phyloP scores from a whole-genome alignment of 2,329 filamentous ascomycete genomes.

The Neofusicoccum kwambonambiense region DNA sequence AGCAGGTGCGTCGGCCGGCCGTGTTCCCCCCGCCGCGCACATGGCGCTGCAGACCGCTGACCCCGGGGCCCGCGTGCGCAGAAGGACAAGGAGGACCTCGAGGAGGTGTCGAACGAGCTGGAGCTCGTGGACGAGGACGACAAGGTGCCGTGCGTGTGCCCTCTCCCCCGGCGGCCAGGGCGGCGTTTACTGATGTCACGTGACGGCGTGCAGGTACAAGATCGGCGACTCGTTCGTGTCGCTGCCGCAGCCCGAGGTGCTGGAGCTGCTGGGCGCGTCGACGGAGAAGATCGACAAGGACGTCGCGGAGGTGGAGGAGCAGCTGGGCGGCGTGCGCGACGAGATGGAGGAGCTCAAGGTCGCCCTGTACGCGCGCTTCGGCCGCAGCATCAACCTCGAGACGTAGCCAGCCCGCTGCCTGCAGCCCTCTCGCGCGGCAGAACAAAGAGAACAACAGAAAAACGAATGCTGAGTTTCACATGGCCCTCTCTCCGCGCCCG shows the following conservation, averaged over 20 bases:
- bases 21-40: not conserved
- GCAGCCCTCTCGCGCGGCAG: not conserved
- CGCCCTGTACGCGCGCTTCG: conserved; percentile 89
- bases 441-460: not conserved
- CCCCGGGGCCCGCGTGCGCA: conserved; percentile 37
- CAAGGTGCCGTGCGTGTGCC: conserved; percentile 71
- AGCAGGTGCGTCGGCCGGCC: conserved; percentile 59
- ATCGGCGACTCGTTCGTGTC: conserved; percentile 95
- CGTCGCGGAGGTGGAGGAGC: conserved; percentile 73
- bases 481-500: not conserved
- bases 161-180: no score
- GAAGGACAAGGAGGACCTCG: conserved; percentile 98
- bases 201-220: conserved; percentile 68
- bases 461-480: not conserved
- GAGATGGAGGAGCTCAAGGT: conserved; percentile 92
- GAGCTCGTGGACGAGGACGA: conserved; percentile 96
- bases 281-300: conserved; percentile 74
- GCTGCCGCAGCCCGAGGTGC: conserved; percentile 77
- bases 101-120: conserved; percentile 86
- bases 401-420: conserved; percentile 52
- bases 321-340: conserved; percentile 70
- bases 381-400: conserved; percentile 94
- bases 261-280: conserved; percentile 74
- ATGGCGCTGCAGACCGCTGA: not conserved
- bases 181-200: not conserved